Evolutionary conservation across 2,329 filamentous ascomycete species (phyloP), one percentile per base, ranked within the genome.

Genomic region (Teratosphaeria pseudoeucalypti): DNA sequence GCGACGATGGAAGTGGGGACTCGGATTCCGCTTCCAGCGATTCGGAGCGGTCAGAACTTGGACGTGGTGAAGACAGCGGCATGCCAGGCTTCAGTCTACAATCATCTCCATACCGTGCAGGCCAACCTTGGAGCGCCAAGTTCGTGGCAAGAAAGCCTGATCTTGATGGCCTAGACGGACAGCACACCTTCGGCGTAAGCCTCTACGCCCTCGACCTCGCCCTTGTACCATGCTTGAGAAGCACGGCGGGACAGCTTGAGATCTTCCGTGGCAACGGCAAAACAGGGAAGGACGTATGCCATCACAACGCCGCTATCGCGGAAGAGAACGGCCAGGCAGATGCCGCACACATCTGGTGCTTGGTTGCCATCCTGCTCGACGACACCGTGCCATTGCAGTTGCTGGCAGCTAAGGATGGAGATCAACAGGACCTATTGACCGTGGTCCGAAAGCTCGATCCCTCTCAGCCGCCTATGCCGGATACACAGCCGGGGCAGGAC

Each of bases 221-320:
- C 6, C 43, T 55, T 23, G 16, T 34, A n/a, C 12, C 75, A 96
- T n/a, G 92, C 92, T 0, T 88, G 89, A 2, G 81, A 61, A 81
- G 85, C 58, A 81, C 96, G 62, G 94, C 91, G 1, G 78, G 84
- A 60, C 83, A 88, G 64, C 99, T 97, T 73, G 82, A 82, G 27
- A 88, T 96, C 14, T 92, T 94, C 71, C 91, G 91, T 3, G 85
- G 91, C 62, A 87, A 88, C 0, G 61, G 61, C 14, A 62, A 66
- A 32, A 53, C 58, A 16, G 60, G 61, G 3, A 82, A 85, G n/a
- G 82, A 87, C 43, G 85, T 96, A 3, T 97, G 92, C 73, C 79
- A 83, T 53, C 87, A 95, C 67, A 99, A 99, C 72, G 89, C 91
- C 9, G 75, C 76, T 1, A 85, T 95, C 54, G 92, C 92, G 9